phyloP scores from a whole-genome alignment of 768 basidiomycete species.

The Phylloporus arenicola region DNA sequence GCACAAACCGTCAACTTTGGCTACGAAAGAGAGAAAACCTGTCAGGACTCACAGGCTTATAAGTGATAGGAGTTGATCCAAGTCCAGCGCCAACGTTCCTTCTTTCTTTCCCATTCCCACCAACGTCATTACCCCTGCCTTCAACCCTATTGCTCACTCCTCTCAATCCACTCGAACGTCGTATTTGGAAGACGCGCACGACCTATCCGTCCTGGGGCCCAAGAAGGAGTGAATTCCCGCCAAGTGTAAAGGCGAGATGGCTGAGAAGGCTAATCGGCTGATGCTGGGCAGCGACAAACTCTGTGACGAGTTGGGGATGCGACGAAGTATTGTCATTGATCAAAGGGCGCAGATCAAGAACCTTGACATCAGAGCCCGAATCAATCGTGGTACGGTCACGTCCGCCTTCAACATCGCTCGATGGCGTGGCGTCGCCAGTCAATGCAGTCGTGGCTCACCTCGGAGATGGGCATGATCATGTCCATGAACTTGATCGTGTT shows the following conservation, averaged over 20 bases:
- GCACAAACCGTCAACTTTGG: neutral
- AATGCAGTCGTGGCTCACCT: slow-evolving; percentile 10
- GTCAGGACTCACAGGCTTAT: slow-evolving; percentile 36
- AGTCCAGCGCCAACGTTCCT: slow-evolving; percentile 4
- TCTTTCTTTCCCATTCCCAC: slow-evolving; percentile 1
- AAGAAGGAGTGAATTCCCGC: slow-evolving; percentile 50
- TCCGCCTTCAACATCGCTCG: slow-evolving; percentile 10
- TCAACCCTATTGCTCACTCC: neutral
- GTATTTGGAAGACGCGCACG: slow-evolving; percentile 44
- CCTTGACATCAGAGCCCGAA: slow-evolving; percentile 45
- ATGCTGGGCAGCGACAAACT: slow-evolving; percentile 47
- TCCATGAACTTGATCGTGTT: neutral
- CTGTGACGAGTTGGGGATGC: slow-evolving; percentile 32
- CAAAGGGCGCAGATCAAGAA: slow-evolving; percentile 46
- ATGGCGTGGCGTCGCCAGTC: slow-evolving; percentile 8
- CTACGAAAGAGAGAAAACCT: neutral
- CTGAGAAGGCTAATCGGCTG: slow-evolving; percentile 36
- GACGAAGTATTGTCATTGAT: slow-evolving; percentile 16
- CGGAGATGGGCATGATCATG: slow-evolving; percentile 10
- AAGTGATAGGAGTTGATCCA: neutral
- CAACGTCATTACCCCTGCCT: neutral
- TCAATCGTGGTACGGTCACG: no score
- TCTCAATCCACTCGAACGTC: slow-evolving; percentile 18
- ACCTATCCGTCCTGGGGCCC: slow-evolving; percentile 53
- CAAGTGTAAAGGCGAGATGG: slow-evolving; percentile 44